A percentile compares a stretch with the other conserved stretches of the same genome.
Conservation (phyloP, 345 rosid species). For the Arabis alpina region DNA sequence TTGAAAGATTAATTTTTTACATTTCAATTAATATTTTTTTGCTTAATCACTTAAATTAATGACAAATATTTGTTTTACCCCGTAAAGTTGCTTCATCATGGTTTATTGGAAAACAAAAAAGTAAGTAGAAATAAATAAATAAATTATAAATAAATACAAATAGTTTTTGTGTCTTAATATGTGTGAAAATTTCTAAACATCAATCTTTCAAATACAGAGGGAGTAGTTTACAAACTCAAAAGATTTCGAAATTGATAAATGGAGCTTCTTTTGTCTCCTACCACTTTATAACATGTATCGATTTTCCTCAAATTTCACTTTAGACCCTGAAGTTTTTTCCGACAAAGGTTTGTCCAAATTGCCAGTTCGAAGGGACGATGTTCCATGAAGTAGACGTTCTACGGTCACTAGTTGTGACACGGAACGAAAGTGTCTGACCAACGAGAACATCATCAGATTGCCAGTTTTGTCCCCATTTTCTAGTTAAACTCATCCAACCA, state of each 20-base stretch:
- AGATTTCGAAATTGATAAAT: not conserved
- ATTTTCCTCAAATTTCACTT: no score
- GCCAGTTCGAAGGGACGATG: conserved; percentile 67
- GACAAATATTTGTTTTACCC: no score
- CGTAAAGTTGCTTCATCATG: no score
- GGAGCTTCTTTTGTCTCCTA: conserved; percentile 12
- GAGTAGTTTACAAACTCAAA: not conserved
- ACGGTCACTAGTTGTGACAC: conserved; percentile 73
- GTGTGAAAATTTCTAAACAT: no score
- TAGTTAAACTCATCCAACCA: conserved; percentile 61
- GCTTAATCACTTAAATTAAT: no score
- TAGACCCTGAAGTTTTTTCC: conserved; percentile 76
- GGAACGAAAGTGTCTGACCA: conserved; percentile 73
- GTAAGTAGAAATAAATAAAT: no score
- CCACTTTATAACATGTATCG: not conserved
- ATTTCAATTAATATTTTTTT: no score
- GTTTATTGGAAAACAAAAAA: no score
- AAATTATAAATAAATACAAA: no score
- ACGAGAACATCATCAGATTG: conserved; percentile 60
- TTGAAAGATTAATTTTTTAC: no score
- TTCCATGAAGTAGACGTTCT: conserved; percentile 79
- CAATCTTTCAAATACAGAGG: no score
- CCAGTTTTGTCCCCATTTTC: conserved; percentile 84
- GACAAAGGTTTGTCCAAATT: conserved; percentile 75
- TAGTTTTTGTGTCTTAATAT: no score